phyloP scores from a whole-genome alignment of 2,329 filamentous ascomycete genomes.

The Penicillium sp. region DNA sequence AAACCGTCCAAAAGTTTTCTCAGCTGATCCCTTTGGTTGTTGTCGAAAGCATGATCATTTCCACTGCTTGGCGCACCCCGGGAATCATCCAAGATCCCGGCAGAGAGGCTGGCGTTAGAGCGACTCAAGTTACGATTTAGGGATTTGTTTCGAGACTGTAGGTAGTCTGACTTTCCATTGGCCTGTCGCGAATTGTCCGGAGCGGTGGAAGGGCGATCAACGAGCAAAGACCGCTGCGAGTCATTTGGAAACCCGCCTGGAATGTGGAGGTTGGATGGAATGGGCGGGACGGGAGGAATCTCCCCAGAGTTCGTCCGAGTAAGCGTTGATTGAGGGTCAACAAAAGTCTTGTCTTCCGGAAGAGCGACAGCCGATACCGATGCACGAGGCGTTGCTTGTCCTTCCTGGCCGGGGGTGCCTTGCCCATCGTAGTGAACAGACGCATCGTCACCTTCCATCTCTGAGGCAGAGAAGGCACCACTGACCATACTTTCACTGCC shows the following conservation, averaged over 20 bases:
- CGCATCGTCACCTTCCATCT: conserved; percentile 29
- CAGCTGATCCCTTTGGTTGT: conserved; percentile 31
- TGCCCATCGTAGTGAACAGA: conserved; percentile 27
- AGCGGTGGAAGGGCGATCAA: conserved; percentile 34
- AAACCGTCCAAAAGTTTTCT: conserved; percentile 39
- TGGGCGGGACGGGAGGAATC: conserved; percentile 48
- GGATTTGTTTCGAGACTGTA: conserved; percentile 23
- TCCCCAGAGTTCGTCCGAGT: conserved; percentile 24
- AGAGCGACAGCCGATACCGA: conserved; percentile 21
- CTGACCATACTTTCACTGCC: conserved; percentile 49
- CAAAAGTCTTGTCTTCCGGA: conserved; percentile 10
- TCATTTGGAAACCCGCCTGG: conserved; percentile 44
- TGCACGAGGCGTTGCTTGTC: conserved; percentile 34
- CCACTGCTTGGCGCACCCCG: conserved; percentile 10
- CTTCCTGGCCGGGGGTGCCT: conserved; percentile 23
- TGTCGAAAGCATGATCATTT: conserved; percentile 16
- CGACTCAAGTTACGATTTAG: conserved; percentile 36
- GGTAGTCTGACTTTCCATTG: conserved; percentile 21
- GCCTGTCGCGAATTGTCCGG: conserved; percentile 26
- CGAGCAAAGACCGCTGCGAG: conserved; percentile 31
- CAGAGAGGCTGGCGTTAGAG: conserved; percentile 31
- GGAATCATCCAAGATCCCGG: conserved; percentile 16
- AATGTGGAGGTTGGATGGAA: conserved; percentile 42
- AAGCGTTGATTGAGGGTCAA: conserved; percentile 5
- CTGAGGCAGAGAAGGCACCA: conserved; percentile 36